Evolutionary conservation across 331 rosid genomes (phyloP).

Genomic region (Malus hybrid): DNA sequence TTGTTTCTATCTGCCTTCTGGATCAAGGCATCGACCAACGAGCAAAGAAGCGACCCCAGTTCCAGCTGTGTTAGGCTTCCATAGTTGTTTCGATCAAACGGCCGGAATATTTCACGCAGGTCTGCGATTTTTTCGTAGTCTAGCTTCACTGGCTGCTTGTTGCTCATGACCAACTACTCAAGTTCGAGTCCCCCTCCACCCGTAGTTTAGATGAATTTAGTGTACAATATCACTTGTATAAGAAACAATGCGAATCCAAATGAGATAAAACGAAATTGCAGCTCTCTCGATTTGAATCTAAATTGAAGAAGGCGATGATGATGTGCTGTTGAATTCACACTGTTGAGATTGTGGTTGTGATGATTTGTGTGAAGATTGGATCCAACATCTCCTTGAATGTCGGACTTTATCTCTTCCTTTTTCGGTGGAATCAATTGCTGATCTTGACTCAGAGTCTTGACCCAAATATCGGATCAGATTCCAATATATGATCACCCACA

Average conservation of each 20-base stretch:
- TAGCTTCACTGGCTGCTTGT: conserved; percentile 48
- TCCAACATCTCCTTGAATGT: conserved; percentile 9
- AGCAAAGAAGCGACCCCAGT: conserved; percentile 68
- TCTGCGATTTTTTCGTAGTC: conserved; percentile 78
- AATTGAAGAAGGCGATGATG: neutral
- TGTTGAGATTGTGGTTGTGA: neutral
- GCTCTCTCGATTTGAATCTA: neutral
- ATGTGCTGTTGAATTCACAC: neutral
- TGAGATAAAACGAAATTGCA: too few species aligned
- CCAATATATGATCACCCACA: too few species aligned
- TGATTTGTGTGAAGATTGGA: neutral
- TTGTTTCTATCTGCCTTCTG: conserved; percentile 66
- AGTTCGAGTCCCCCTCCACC: neutral
- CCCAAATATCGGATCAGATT: conserved; percentile 19
- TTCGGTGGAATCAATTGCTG: conserved; percentile 10
- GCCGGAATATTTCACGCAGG: conserved; percentile 60
- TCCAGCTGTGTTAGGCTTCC: conserved; percentile 81
- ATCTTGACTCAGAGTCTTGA: neutral
- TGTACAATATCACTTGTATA: neutral
- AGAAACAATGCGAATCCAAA: neutral
- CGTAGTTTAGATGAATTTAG: neutral
- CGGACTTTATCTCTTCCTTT: conserved; percentile 20
- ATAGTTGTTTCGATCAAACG: conserved; percentile 75
- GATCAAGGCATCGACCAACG: conserved; percentile 65
- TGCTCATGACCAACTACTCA: conserved; percentile 35